Percentiles rank a stretch among this genome's conserved stretches.
Conservation (phyloP, 1,139 yeast species). For the Sugiyamaella neomexicana region DNA sequence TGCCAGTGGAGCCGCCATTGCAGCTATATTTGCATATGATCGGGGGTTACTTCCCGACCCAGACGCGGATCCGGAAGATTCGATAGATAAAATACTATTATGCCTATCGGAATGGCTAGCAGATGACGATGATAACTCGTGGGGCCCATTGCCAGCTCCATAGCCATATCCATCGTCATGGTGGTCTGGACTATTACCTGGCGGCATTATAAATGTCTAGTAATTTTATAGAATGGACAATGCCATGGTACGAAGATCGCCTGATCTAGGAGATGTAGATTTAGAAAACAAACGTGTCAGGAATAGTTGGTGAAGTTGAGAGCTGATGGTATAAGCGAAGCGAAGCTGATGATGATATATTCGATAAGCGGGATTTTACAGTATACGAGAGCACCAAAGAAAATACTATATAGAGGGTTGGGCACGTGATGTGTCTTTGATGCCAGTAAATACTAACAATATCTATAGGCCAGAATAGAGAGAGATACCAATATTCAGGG, state of each 20-base stretch:
- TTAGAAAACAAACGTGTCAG: too few species aligned
- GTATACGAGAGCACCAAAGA: too few species aligned
- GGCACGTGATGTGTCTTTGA: too few species aligned
- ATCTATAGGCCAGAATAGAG: too few species aligned
- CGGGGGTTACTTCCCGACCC: constrained; percentile 1
- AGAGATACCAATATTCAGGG: too few species aligned
- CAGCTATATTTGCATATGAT: constrained; percentile 31
- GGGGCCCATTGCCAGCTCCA: background rate
- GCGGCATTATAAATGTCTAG: background rate
- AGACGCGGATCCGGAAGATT: background rate
- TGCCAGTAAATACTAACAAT: too few species aligned
- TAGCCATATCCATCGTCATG: background rate
- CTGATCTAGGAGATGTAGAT: too few species aligned
- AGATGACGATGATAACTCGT: background rate
- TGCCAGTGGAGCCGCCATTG: constrained; percentile 36
- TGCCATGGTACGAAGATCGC: background rate
- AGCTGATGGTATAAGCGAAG: background rate
- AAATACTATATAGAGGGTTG: too few species aligned
- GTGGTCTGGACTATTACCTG: background rate
- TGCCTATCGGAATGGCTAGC: constrained; percentile 9
- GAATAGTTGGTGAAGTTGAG: too few species aligned
- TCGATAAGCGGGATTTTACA: too few species aligned
- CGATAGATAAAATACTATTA: background rate
- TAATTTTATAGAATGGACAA: background rate
- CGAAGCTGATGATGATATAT: too few species aligned